These are phyloP conservation scores for Conticribra guillardii DNA, from an alignment of 108 stramenopile genomes.

Conservation along the genomic window DNA sequence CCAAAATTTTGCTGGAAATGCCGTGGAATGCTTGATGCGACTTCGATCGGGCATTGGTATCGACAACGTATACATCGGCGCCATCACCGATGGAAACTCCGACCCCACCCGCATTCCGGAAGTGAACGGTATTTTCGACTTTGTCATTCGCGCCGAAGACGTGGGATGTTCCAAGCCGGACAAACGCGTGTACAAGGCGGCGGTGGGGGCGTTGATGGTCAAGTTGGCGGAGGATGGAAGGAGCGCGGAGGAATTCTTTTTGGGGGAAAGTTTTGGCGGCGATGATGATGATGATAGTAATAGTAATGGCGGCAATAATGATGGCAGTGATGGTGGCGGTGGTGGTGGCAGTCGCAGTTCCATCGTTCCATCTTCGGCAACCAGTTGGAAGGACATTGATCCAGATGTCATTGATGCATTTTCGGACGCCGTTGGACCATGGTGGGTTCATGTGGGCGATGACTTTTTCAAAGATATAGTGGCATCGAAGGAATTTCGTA, in stretches of 20 bases:
- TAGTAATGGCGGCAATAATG: background rate
- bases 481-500: conserved; percentile 73
- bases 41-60: conserved; percentile 40
- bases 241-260: conserved; percentile 45
- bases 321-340: background rate
- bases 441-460: conserved; percentile 90
- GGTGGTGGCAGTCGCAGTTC: background rate
- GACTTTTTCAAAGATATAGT: conserved; percentile 89
- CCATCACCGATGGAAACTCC: conserved; percentile 90
- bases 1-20: conserved; percentile 55
- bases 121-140: conserved; percentile 65
- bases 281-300: background rate
- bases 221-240: conserved; percentile 23
- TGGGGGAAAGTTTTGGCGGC: conserved; percentile 11
- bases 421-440: conserved; percentile 66
- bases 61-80: conserved; percentile 84
- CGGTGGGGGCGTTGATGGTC: conserved; percentile 43
- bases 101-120: conserved; percentile 59
- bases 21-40: conserved; percentile 41
- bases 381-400: conserved; percentile 35
- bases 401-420: conserved; percentile 28
- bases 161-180: conserved; percentile 86
- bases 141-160: conserved; percentile 77
- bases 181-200: conserved; percentile 67
- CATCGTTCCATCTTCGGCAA: background rate